Base-by-base conservation (phyloP, 1,139 yeast species). In the Taiozyma sp. region DNA sequence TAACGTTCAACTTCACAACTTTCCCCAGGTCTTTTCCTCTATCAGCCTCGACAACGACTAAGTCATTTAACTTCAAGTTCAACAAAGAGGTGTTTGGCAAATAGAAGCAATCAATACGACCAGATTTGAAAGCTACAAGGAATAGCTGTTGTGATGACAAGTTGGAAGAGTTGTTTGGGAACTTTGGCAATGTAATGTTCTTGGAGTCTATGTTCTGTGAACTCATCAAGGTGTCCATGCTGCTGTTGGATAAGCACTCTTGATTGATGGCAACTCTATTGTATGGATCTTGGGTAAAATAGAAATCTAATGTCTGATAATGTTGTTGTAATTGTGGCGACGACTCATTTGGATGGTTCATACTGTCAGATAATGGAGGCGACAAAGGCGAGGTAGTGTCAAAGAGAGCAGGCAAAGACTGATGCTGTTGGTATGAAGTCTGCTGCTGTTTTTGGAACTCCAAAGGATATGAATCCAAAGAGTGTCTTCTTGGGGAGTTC, bases 1-100 rank as follows among this genome's bases (percentile, higher is more conserved):
- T 75, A 28, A 92, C 81, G 55, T 80, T 78, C 59, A 87, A 73
- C 59, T 81, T 82, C 39, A 84, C 80, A 48, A 93, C 81, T 62
- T 84, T 81, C 34, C 98, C 99, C 58, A 93, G 73, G 71, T 93
- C 99, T 48, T 87, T 76, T 42, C 99, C 99, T 47, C 99, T 78
- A 66, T 93, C 99, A 12, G 98, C 99, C 66, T 93, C 98, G 30
- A 92, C 97, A 60, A 92, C 83, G 14, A 93, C 97, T 65, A 92
- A 75, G 65, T 91, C 97, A 32, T 88, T 89, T 27, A 80, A 69
- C 50, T 78, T 74, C 53, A 90, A 75, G 34, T 68, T 70, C 50
- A 86, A 71, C 50, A 79, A 77, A 23, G 83, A 71, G 53, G 68
- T 66, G 45, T 70, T 74, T 16, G 92, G 85, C 27, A 86, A 69